Base-by-base conservation (phyloP, 2,329 filamentous ascomycete genomes). In the Fusarium setosum region DNA sequence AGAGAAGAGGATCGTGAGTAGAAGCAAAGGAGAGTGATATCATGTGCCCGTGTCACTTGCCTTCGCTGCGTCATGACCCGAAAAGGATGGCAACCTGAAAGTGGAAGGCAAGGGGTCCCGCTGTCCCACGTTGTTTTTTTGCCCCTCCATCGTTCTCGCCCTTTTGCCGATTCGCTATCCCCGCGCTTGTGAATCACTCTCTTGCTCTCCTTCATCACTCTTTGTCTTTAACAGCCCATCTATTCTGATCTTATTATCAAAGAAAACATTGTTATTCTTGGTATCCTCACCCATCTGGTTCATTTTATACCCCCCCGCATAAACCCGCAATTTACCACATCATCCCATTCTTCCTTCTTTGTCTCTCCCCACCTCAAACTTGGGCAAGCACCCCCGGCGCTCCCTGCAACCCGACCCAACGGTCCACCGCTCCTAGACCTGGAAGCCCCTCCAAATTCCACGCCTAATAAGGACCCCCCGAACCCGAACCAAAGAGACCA, bases 341-440 rank as follows among this genome's bases (percentile, higher is more conserved):
- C 32, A 38, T 38, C 32, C n/a, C 45, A 37, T 49, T 23, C 18
- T 49, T 35, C 31, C 47, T 48, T 60, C 56, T 61, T 57, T 54
- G 47, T 56, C 53, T 58, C 68, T 71, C 66, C 64, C 69, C 66
- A 69, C 68, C 57, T 68, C 56, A 60, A 59, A 64, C 57, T 69
- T 54, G 58, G 65, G 57, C 31, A 52, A 45, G 26, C 47, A 64
- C 59, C 64, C 47, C 64, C 40, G 53, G 48, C 52, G 37, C 60
- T 68, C 64, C 67, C 70, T 73, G 71, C 71, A 73, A 72, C 63
- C 62, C 70, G 61, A 73, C 71, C 71, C 69, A 73, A 73, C 67
- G 70, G 56, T 71, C 71, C 71, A 72, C 70, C 68, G 67, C 70
- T 63, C 65, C 68, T 68, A 70, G 59, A 71, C 66, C n/a, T n/a